These are phyloP conservation scores for Lophiostoma macrostomum DNA, from an alignment of 495 filamentous ascomycete species.

Conservation along the genomic window DNA sequence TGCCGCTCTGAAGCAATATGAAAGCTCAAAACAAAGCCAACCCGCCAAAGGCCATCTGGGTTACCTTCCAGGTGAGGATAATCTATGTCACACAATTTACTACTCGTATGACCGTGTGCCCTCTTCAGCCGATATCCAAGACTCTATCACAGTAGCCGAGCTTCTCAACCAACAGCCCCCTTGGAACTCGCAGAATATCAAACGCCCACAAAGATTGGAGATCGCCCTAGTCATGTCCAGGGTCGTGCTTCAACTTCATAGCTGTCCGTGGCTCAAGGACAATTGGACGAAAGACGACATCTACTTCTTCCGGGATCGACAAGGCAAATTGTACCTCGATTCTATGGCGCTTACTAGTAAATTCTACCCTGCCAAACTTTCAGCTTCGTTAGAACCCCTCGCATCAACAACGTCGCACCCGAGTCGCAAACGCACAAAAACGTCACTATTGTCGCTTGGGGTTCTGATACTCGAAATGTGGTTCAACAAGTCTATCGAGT, in stretches of 20 bases:
- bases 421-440: not conserved
- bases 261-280: not conserved
- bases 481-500: not conserved
- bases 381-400: not conserved
- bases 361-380: not conserved
- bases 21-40: too few species aligned
- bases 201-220: not conserved
- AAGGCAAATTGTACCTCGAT: not conserved
- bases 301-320: not conserved
- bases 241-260: not conserved
- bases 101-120: not conserved
- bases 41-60: not conserved
- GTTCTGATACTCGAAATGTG: not conserved
- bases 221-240: not conserved
- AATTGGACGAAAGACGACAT: not conserved
- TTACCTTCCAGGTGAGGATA: not conserved
- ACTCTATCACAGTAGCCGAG: not conserved
- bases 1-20: not conserved
- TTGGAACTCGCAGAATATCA: not conserved
- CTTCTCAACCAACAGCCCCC: not conserved
- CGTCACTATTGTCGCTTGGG: not conserved
- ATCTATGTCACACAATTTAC: not conserved
- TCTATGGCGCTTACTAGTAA: not conserved
- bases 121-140: not conserved
- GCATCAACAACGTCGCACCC: not conserved